Base-by-base conservation (phyloP, 306 rosid genomes). In the Arachis stenosperma region DNA sequence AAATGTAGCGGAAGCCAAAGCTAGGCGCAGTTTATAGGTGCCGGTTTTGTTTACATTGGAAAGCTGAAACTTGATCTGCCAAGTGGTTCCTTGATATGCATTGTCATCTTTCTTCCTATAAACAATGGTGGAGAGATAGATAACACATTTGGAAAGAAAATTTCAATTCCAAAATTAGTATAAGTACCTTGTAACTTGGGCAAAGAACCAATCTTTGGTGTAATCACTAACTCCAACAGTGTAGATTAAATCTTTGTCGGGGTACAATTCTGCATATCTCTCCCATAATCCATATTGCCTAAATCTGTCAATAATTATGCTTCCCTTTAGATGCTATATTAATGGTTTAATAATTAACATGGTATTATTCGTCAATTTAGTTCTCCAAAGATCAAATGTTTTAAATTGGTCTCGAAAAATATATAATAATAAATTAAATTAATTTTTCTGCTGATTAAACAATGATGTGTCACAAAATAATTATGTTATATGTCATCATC, bases 231-330 rank as follows among this genome's bases (percentile, higher is more conserved):
- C 75, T 64, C 91, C 98, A 27, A 93, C 65, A 1, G 86, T 89
- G 90, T 83, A 93, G 60, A 84, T 67, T 82, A 90, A 81, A 75
- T 93, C 98, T 13, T 41, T 76, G 2, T 84, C 79, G 14, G 97
- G 94, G 85, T 86, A 91, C 73, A 91, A 63, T 8, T 93, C 97
- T 75, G 94, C 86, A 79, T 88, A 91, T 84, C 94, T 91, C 82
- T 91, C 96, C 98, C 98, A 94, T 67, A 91, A 61, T 27, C 97
- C 98, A 77, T 91, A 91, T 69, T 94, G 97, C 74, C 96, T 89
- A 72, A 83, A 93, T 84, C 98, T 89, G 85, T 8, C 58, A 71
- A 13, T 22, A 22, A 22, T 61, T 66, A 53, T 47, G 17, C 57
- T 73, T 6, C 13, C 14, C 8, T 11, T 7, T 43, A n/a, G 48